Percentiles rank a stretch among this genome's conserved stretches.
These are phyloP conservation scores for Alternaria sp. DNA, from an alignment of 2,329 filamentous ascomycete genomes.

Conservation along the genomic window DNA sequence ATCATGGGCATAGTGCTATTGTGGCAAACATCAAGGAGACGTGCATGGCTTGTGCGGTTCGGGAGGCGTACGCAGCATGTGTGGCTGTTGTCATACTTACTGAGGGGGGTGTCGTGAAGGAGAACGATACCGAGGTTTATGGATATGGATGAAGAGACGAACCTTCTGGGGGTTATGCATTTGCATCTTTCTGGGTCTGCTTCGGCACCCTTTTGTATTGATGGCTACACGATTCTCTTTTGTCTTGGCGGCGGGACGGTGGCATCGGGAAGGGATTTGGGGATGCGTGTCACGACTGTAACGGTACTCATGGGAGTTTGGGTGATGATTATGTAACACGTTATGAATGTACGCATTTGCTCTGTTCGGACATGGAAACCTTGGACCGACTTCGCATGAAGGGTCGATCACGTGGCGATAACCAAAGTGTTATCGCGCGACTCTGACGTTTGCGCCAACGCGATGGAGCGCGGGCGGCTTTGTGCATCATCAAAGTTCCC, in stretches of 20 bases:
- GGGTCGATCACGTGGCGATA: conserved; percentile 21
- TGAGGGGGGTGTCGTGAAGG: conserved; percentile 53
- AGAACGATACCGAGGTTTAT: conserved; percentile 49
- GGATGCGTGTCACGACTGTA: conserved; percentile 14
- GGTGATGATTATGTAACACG: conserved; percentile 30
- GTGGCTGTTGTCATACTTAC: conserved; percentile 73
- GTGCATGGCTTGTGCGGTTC: conserved; percentile 75
- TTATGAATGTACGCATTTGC: conserved; percentile 36
- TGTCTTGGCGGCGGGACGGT: not conserved
- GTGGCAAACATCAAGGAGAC: conserved; percentile 73
- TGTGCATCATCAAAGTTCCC: conserved; percentile 5
- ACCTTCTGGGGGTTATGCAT: conserved; percentile 7
- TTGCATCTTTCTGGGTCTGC: conserved; percentile 7
- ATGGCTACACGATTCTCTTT: conserved; percentile 3
- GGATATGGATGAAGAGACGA: conserved; percentile 9
- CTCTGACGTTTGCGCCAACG: conserved; percentile 11
- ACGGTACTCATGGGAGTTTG: conserved; percentile 6
- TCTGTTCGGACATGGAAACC: not conserved
- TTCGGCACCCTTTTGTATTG: conserved; percentile 1
- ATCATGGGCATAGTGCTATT: conserved; percentile 74
- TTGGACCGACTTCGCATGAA: not conserved
- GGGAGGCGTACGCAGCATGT: conserved; percentile 77
- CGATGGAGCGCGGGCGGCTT: conserved; percentile 8
- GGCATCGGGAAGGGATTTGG: not conserved
- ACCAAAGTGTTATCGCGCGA: conserved; percentile 9